Evolutionary conservation across 441 rosid genomes (phyloP).

Genomic region (Corymbia calophylla): DNA sequence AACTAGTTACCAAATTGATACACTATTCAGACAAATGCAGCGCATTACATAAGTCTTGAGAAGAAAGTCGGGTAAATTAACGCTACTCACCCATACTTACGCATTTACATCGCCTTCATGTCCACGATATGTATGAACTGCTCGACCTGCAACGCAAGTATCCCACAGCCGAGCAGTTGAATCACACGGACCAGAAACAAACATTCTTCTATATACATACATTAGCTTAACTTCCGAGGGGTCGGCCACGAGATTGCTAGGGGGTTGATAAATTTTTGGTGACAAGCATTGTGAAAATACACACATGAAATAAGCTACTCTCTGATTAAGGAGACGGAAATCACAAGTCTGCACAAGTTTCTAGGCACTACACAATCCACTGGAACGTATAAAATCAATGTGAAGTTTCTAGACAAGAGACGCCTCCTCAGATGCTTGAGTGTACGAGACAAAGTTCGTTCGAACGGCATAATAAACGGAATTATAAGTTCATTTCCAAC

Average conservation of each 20-base stretch:
- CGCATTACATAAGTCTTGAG: too few relatives aligned
- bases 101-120: constrained; percentile 89
- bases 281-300: neutral
- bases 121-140: constrained; percentile 79
- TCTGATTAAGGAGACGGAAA: neutral
- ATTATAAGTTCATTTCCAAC: neutral
- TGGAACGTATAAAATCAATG: neutral
- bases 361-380: neutral
- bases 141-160: constrained; percentile 93
- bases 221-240: neutral
- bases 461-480: neutral
- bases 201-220: constrained; percentile 45
- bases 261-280: neutral
- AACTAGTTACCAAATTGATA: too few relatives aligned
- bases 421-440: neutral
- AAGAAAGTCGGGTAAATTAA: too few relatives aligned
- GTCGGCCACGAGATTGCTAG: neutral
- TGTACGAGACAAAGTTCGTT: neutral
- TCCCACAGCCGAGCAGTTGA: constrained; percentile 91
- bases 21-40: too few relatives aligned
- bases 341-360: neutral
- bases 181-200: constrained; percentile 95
- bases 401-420: neutral
- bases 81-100: constrained; percentile 18
- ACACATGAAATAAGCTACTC: neutral